Evolutionary conservation across 768 basidiomycete genomes (phyloP).

Genomic region (Phylloporus sp.): DNA sequence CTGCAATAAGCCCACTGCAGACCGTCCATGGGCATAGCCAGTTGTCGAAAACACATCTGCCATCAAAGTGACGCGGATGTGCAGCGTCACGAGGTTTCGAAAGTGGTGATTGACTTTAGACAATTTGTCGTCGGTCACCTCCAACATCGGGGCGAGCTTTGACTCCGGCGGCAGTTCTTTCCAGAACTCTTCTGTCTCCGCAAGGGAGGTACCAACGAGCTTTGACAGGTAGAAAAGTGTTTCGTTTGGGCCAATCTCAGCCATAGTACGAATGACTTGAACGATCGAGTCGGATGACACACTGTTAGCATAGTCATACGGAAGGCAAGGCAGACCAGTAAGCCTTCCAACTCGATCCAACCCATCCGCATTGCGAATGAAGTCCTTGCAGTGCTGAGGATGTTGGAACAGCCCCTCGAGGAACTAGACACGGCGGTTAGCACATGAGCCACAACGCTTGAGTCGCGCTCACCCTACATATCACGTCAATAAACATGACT

Average conservation of each 20-base stretch:
- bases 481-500: constrained; percentile 72
- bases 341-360: constrained; percentile 70
- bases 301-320: constrained; percentile 83
- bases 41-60: constrained; percentile 85
- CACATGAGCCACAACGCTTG: neutral
- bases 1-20: constrained; percentile 68
- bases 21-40: constrained; percentile 75
- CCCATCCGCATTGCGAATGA: constrained; percentile 69
- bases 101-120: constrained; percentile 57
- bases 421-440: constrained; percentile 47
- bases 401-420: constrained; percentile 94
- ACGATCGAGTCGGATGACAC: constrained; percentile 83
- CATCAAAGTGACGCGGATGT: constrained; percentile 76
- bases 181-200: constrained; percentile 72
- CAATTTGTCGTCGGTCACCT: constrained; percentile 44
- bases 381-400: constrained; percentile 83
- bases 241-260: constrained; percentile 76
- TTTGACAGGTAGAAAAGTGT: constrained; percentile 66
- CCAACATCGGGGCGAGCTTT: constrained; percentile 61
- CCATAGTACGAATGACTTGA: constrained; percentile 83
- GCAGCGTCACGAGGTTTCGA: constrained; percentile 65
- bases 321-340: constrained; percentile 79
- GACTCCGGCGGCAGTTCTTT: constrained; percentile 46
- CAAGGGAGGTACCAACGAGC: constrained; percentile 65
- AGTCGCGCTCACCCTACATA: constrained; percentile 59